Evolutionary conservation across 306 rosid genomes (phyloP).

Genomic region (Purshia tridentata): DNA sequence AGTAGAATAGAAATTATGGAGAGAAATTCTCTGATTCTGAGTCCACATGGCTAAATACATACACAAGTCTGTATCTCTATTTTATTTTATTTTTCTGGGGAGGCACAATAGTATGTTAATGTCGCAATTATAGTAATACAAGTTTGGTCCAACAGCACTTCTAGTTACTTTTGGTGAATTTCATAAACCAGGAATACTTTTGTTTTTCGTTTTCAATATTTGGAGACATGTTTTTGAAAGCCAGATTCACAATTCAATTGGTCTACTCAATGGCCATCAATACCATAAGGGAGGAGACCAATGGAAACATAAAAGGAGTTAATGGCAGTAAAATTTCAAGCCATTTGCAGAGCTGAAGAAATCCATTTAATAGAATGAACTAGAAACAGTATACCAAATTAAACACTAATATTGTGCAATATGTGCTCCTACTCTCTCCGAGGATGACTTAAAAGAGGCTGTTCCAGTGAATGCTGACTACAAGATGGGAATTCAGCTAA

Average conservation of each 20-base stretch:
- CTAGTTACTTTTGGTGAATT: neutral
- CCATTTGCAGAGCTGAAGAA: neutral
- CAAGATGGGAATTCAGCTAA: neutral
- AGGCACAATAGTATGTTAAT: neutral
- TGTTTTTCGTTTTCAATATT: neutral
- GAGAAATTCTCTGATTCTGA: constrained; percentile 3
- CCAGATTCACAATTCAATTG: neutral
- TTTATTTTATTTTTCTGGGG: neutral
- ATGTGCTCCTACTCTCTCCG: neutral
- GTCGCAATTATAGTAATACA: neutral
- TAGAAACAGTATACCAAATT: neutral
- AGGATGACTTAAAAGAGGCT: neutral
- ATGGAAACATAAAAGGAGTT: neutral
- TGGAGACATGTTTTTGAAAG: neutral
- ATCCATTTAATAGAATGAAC: neutral
- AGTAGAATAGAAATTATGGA: neutral
- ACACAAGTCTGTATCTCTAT: neutral
- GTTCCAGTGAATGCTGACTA: neutral
- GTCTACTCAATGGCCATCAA: neutral
- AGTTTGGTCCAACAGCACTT: neutral
- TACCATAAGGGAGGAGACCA: neutral
- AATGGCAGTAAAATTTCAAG: neutral
- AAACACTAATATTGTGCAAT: neutral
- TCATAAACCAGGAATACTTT: neutral
- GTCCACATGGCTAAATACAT: neutral